Conservation (phyloP, 352 stramenopile genomes). For the Globisporangium paroecandrum region DNA sequence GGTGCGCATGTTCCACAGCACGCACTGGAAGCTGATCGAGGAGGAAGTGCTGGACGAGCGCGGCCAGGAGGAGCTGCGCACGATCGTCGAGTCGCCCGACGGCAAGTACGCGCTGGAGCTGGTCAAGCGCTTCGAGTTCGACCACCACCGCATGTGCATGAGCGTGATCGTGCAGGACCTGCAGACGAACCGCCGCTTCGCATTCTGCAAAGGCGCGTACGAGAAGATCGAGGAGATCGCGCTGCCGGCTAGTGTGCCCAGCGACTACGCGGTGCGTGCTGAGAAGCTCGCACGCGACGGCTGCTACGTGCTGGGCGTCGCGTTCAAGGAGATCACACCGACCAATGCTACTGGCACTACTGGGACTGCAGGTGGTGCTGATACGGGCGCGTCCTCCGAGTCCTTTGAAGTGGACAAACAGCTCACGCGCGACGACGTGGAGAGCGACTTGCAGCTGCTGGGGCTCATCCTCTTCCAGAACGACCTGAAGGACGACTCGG, state of each 20-base stretch:
- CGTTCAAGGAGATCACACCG: slow-evolving; percentile 20
- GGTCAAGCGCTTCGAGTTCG: slow-evolving; percentile 85
- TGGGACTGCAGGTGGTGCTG: slow-evolving; percentile 8
- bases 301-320: slow-evolving; percentile 78
- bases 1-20: slow-evolving; percentile 63
- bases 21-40: slow-evolving; percentile 37
- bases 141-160: slow-evolving; percentile 80
- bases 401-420: background rate
- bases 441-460: slow-evolving; percentile 47
- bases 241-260: slow-evolving; percentile 40
- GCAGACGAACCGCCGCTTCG: slow-evolving; percentile 32
- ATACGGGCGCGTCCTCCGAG: background rate
- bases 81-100: slow-evolving; percentile 16
- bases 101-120: slow-evolving; percentile 34
- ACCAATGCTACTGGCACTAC: background rate
- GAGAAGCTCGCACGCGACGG: slow-evolving; percentile 49
- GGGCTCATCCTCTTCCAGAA: slow-evolving; percentile 86
- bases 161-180: slow-evolving; percentile 66
- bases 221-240: slow-evolving; percentile 68
- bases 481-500: slow-evolving; percentile 66
- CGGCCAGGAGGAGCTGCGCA: slow-evolving; percentile 17
- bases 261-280: slow-evolving; percentile 40
- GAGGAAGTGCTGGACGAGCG: slow-evolving; percentile 28
- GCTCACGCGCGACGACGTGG: slow-evolving; percentile 46
- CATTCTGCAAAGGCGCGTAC: slow-evolving; percentile 78